Base-by-base conservation (phyloP, 768 basidiomycete species). In the Podaxis sp. region DNA sequence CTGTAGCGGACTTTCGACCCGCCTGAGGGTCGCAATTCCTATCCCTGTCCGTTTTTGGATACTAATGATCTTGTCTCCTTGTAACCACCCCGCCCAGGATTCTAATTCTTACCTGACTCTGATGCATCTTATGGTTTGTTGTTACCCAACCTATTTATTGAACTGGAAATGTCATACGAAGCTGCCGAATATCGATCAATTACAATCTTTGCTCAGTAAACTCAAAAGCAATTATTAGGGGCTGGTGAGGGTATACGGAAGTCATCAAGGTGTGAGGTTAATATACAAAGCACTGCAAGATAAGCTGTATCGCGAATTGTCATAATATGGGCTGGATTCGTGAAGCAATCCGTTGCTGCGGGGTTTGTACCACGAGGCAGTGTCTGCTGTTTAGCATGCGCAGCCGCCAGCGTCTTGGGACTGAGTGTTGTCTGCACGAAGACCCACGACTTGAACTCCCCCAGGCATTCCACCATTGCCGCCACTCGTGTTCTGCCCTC, bases 391-490 rank as follows among this genome's bases (percentile, higher is more conserved):
- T 55, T 24, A 77, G 65, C 76, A 77, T 40, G 68, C 63, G 63
- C 76, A 77, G 7, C 74, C 69, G 8, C 71, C 62, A 37, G 68
- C 65, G 1, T 63, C 60, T 40, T 65, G 57, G 29, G 56, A 52
- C 17, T 64, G 47, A 17, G 53, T 57, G 2, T 66, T 57, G 13
- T 77, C 75, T 15, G 72, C 70, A 17, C 67, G 52, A 49, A 72
- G 70, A 1, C 77, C 80, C 41, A 82, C 75, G 17, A 81, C 69
- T 64, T 82, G 81, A 3, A 81, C 80, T 46, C 81, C 80, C 6
- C 81, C 81, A 5, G 81, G 81, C 66, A 82, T 73, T n/a, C 81
- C 81, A 17, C 81, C 80, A 15, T 75, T 71, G 2, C 81, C 81
- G 43, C 73, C 70, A 52, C 74, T 71, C 2, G 80, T 81, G 19